phyloP scores from a whole-genome alignment of 139 green algal species.

The Pseudopediastrum boryanum region DNA sequence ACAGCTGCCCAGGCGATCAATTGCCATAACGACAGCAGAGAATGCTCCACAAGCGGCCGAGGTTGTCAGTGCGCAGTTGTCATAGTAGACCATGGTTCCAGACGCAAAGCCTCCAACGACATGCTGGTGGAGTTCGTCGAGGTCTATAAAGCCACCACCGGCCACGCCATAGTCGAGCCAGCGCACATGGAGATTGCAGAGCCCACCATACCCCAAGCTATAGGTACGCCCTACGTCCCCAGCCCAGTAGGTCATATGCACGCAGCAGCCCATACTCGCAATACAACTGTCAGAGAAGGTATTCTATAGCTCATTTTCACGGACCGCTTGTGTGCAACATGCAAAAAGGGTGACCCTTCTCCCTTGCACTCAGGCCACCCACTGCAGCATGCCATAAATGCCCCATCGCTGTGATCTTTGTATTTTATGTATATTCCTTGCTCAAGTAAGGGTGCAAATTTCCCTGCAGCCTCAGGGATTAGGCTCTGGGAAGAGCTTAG shows the following conservation, averaged over 20 bases:
- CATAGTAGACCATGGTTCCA: slow-evolving; percentile 92
- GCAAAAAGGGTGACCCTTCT: neutral
- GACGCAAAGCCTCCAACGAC: slow-evolving; percentile 76
- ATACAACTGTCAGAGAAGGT: neutral
- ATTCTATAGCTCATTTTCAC: neutral
- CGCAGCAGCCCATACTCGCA: no score
- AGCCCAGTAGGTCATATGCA: no score
- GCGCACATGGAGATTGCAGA: slow-evolving; percentile 93
- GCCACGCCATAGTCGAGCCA: slow-evolving; percentile 66
- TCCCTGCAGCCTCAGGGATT: neutral
- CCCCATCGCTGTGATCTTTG: neutral
- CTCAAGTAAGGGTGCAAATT: neutral
- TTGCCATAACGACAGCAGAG: no score
- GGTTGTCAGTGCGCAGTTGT: slow-evolving; percentile 79
- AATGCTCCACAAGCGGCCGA: no score
- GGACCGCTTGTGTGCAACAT: neutral
- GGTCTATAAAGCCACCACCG: slow-evolving; percentile 69
- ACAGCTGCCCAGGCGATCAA: no score
- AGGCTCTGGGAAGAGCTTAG: no score
- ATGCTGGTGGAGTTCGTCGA: slow-evolving; percentile 81
- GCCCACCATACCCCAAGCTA: slow-evolving; percentile 79
- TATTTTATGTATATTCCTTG: neutral
- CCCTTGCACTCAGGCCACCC: neutral
- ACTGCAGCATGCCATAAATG: neutral
- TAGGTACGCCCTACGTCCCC: slow-evolving; percentile 39